phyloP scores from a whole-genome alignment of 371 early-diverging fungal genomes.

The Fennellomyces sp. region DNA sequence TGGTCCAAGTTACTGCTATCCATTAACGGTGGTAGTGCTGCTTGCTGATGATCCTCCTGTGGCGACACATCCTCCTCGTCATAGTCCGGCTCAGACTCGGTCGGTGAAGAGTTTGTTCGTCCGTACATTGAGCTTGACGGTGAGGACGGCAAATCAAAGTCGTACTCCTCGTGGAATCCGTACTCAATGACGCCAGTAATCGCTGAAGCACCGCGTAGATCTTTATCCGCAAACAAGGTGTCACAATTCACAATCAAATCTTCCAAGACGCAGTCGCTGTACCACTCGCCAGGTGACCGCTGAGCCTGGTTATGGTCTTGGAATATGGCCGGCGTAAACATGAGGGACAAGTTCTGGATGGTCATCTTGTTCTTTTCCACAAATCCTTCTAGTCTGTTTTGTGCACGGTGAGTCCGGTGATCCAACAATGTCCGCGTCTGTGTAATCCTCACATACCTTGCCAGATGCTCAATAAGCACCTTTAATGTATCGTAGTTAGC shows the following conservation, averaged over 20 bases:
- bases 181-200: slow-evolving; percentile 53
- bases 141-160: slow-evolving; percentile 10
- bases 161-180: slow-evolving; percentile 28
- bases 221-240: slow-evolving; percentile 47
- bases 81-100: slow-evolving; percentile 8
- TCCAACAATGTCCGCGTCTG: not conserved
- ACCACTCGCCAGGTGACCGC: slow-evolving; percentile 44
- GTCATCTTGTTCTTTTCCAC: slow-evolving; percentile 67
- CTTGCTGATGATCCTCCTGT: not conserved
- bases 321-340: slow-evolving; percentile 66
- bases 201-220: slow-evolving; percentile 44
- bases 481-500: slow-evolving; percentile 63
- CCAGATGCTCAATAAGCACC: slow-evolving; percentile 53
- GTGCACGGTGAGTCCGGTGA: too few species aligned
- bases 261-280: slow-evolving; percentile 49
- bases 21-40: not conserved
- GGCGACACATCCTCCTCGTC: slow-evolving; percentile 2
- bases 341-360: slow-evolving; percentile 51
- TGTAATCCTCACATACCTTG: slow-evolving; percentile 33
- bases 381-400: slow-evolving; percentile 33
- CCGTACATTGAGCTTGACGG: slow-evolving; percentile 9
- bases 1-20: not conserved
- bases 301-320: slow-evolving; percentile 60
- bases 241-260: slow-evolving; percentile 43
- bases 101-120: not conserved